Conservation (phyloP, 805 yeast genomes). For the Cyberlindnera misumaiensis region DNA sequence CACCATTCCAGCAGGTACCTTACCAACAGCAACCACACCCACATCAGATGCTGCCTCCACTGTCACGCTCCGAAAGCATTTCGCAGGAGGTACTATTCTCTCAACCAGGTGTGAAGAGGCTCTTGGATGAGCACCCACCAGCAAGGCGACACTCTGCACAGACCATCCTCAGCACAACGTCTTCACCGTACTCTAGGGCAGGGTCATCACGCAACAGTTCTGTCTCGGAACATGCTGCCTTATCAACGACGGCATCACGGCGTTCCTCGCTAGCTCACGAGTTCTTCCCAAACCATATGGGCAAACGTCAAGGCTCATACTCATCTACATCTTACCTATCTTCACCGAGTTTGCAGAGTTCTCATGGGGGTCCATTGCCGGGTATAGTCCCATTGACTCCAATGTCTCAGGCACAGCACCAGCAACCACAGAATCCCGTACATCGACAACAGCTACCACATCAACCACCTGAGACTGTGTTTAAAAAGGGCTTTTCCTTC, state of each 20-base stretch:
- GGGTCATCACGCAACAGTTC: conserved; percentile 37
- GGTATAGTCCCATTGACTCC: conserved; percentile 1
- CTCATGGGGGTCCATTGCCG: conserved; percentile 17
- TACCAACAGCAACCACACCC: conserved; percentile 2
- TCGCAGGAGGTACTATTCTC: conserved; percentile 20
- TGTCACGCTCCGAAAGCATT: conserved; percentile 19
- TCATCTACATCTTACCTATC: conserved; percentile 14
- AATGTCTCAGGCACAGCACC: conserved; percentile 6
- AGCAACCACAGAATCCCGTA: conserved; percentile 1
- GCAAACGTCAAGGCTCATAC: conserved; percentile 17
- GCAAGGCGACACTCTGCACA: conserved; percentile 24
- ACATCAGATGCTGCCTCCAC: conserved; percentile 14
- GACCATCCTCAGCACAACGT: conserved; percentile 20
- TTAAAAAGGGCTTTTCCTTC: conserved; percentile 14
- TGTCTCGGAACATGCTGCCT: conserved; percentile 25
- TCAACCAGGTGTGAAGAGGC: conserved; percentile 23
- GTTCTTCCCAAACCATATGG: conserved; percentile 30
- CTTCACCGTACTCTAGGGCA: conserved; percentile 26
- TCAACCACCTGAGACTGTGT: conserved; percentile 3
- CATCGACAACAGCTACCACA: conserved; percentile 4
- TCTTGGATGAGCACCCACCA: conserved; percentile 22
- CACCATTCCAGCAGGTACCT: conserved; percentile 4
- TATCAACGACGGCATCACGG: conserved; percentile 18
- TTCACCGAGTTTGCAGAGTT: conserved; percentile 17
- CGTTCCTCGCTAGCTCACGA: conserved; percentile 39